Conservation (phyloP, 805 yeast species). For the Suhomyces faveliae region DNA sequence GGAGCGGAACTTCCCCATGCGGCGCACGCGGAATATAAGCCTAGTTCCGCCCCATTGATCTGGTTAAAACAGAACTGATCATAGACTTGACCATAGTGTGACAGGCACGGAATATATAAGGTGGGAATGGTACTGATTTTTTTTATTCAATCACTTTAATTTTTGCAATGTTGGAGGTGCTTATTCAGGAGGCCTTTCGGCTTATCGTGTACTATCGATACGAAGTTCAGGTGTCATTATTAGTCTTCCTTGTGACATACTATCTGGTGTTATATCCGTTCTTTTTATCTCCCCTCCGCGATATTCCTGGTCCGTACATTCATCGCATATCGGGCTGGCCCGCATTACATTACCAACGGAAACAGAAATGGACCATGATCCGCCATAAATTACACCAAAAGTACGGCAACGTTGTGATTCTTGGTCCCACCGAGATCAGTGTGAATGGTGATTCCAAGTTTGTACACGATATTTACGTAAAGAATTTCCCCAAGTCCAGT, state of each 20-base stretch:
- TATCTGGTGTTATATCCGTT: slow-evolving; percentile 45
- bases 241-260: slow-evolving; percentile 18
- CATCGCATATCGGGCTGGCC: slow-evolving; percentile 44
- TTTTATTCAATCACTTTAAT: not conserved
- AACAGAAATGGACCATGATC: slow-evolving; percentile 35
- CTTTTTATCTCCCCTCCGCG: slow-evolving; percentile 46
- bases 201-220: not conserved
- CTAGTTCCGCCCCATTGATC: not conserved
- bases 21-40: slow-evolving; percentile 1
- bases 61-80: not conserved
- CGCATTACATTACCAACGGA: slow-evolving; percentile 43
- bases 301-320: slow-evolving; percentile 58
- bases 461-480: slow-evolving; percentile 55
- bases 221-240: not conserved
- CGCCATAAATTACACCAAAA: slow-evolving; percentile 50
- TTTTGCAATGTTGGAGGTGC: not conserved
- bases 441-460: slow-evolving; percentile 50
- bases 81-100: not conserved
- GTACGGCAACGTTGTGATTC: slow-evolving; percentile 62
- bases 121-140: too few relatives aligned
- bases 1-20: not conserved
- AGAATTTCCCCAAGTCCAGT: slow-evolving; percentile 52
- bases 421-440: slow-evolving; percentile 62
- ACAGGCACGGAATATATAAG: too few relatives aligned
- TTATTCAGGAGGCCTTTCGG: not conserved